phyloP scores from a whole-genome alignment of 2,329 filamentous ascomycete species.

The Epichloe sp. region DNA sequence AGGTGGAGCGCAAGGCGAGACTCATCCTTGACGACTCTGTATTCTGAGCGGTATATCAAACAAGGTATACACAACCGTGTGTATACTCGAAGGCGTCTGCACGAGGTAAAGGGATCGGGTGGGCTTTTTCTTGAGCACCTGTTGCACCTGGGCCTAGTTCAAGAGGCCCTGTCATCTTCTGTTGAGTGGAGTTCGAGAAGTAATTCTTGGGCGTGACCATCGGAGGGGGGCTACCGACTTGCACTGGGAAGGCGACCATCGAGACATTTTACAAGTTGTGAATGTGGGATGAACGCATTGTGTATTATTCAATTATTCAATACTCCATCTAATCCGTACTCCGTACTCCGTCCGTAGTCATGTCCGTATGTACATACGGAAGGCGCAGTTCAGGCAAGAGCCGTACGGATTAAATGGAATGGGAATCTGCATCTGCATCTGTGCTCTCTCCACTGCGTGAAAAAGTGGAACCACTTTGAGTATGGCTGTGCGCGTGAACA shows the following conservation, averaged over 20 bases:
- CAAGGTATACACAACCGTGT: background rate
- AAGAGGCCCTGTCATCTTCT: constrained; percentile 3
- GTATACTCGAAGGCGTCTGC: constrained; percentile 7
- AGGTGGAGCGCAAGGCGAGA: constrained; percentile 68
- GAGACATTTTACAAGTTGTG: constrained; percentile 23
- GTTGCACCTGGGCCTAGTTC: constrained; percentile 23
- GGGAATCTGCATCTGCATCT: too few species aligned
- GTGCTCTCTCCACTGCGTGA: background rate
- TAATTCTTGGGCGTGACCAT: background rate
- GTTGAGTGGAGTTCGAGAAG: background rate
- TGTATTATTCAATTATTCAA: too few species aligned
- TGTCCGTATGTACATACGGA: too few species aligned
- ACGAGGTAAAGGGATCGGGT: constrained; percentile 23
- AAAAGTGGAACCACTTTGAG: constrained; percentile 10
- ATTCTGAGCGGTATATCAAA: constrained; percentile 59
- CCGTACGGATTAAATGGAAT: too few species aligned
- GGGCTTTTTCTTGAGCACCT: constrained; percentile 26
- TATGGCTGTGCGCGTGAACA: background rate
- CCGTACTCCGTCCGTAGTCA: too few species aligned
- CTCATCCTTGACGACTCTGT: constrained; percentile 61
- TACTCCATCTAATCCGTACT: too few species aligned
- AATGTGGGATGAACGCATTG: too few species aligned
- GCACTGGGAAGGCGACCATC: constrained; percentile 25
- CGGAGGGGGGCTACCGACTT: constrained; percentile 17
- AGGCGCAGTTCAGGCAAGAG: too few species aligned